A percentile compares a stretch with the other conserved stretches of the same genome.
These are phyloP conservation scores for Cordyceps farinosa DNA, from an alignment of 2,329 filamentous ascomycete genomes.

Conservation along the genomic window DNA sequence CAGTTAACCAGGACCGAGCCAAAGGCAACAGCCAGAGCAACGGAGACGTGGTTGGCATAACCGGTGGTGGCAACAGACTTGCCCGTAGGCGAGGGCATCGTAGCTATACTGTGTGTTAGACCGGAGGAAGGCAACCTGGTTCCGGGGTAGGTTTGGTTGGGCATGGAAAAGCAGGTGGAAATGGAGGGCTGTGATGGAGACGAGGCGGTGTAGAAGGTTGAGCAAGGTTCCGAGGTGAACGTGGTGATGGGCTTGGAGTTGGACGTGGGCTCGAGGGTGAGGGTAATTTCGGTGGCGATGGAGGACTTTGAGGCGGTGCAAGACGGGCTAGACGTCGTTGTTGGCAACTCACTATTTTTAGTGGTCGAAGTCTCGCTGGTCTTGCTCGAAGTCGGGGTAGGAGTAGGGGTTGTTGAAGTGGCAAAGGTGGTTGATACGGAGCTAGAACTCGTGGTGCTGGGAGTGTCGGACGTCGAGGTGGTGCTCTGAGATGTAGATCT, in stretches of 20 bases:
- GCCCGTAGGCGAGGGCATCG: conserved; percentile 11
- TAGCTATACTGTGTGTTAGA: conserved; percentile 18
- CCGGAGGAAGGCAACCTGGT: conserved; percentile 5
- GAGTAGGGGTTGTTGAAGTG: neutral
- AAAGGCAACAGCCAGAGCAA: conserved; percentile 11
- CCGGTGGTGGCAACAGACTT: conserved; percentile 2
- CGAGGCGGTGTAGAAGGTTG: conserved; percentile 5
- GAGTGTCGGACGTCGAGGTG: neutral
- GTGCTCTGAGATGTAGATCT: neutral
- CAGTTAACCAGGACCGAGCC: conserved; percentile 6
- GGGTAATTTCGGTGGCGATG: conserved; percentile 9
- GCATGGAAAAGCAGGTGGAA: conserved; percentile 9
- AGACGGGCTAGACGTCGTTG: conserved; percentile 13
- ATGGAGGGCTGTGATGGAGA: conserved; percentile 4
- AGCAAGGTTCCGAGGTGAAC: neutral
- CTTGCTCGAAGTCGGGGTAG: neutral
- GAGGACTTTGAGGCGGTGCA: conserved; percentile 3
- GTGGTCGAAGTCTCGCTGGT: conserved; percentile 12
- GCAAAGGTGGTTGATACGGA: conserved; percentile 7
- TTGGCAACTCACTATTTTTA: conserved; percentile 11
- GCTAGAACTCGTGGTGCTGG: conserved; percentile 1
- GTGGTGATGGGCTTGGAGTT: conserved; percentile 1
- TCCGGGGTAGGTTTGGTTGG: conserved; percentile 9
- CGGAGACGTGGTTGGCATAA: conserved; percentile 1
- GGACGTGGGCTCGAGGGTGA: conserved; percentile 5